Evolutionary conservation across 2,329 filamentous ascomycete species (phyloP).

Genomic region (Byssoonygena ceratinophila): DNA sequence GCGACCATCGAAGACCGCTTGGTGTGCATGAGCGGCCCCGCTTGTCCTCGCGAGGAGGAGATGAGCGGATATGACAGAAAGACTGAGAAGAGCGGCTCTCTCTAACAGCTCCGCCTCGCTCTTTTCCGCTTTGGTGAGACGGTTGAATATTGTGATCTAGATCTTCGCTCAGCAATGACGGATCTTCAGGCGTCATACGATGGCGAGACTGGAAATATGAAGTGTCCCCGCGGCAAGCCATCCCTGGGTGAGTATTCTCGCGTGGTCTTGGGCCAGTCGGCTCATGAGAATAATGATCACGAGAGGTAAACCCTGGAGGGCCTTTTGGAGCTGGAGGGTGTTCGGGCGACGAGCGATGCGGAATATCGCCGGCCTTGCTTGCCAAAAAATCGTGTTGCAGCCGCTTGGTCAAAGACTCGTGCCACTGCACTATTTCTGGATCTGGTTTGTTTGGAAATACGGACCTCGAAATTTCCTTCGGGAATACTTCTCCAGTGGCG

Average conservation of each 20-base stretch:
- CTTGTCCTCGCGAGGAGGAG: conserved; percentile 1
- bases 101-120: background rate
- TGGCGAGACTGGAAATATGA: background rate
- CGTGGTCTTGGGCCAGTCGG: background rate
- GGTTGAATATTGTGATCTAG: background rate
- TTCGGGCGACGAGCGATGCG: conserved; percentile 27
- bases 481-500: conserved; percentile 48
- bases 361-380: conserved; percentile 27
- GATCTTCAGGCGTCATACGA: background rate
- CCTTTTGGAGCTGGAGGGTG: conserved; percentile 15
- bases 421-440: conserved; percentile 73
- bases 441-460: conserved; percentile 65
- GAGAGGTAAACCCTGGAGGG: background rate
- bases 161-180: background rate
- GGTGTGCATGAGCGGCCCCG: conserved; percentile 9
- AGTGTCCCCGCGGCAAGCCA: background rate
- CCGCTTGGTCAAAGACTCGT: conserved; percentile 62
- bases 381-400: conserved; percentile 52
- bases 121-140: background rate
- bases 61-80: background rate
- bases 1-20: conserved; percentile 4
- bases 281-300: conserved; percentile 3
- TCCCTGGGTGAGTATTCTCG: background rate
- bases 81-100: conserved; percentile 9
- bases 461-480: conserved; percentile 54